Percentiles rank a stretch among this genome's conserved stretches.
These are phyloP conservation scores for Camellia japonica DNA, from an alignment of 148 eudicot species.

Conservation along the genomic window DNA sequence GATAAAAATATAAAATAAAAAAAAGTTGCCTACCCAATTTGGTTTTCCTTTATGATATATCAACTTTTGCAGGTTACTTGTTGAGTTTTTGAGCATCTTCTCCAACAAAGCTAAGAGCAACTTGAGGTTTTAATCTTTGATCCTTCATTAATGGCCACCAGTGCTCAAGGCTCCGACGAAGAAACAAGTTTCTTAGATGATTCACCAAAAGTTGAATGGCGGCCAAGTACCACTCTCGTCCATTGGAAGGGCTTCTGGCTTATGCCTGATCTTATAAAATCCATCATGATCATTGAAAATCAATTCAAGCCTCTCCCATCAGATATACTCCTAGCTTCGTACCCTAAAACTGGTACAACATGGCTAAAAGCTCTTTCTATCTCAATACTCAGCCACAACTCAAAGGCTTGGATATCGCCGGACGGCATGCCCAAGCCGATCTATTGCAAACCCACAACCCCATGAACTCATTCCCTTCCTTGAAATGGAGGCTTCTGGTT, in stretches of 20 bases:
- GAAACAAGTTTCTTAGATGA: slow-evolving; percentile 10
- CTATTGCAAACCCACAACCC: slow-evolving; percentile 7
- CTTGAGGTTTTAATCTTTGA: too few relatives aligned
- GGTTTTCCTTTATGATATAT: too few relatives aligned
- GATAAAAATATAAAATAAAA: too few relatives aligned
- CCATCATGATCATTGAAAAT: neutral
- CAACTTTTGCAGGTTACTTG: too few relatives aligned
- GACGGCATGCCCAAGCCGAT: neutral
- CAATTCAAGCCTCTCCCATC: slow-evolving; percentile 11
- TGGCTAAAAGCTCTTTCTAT: slow-evolving; percentile 13
- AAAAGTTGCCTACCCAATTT: too few relatives aligned
- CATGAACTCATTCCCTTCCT: slow-evolving; percentile 12
- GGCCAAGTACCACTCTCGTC: neutral
- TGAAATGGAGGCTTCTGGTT: neutral
- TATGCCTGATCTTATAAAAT: neutral
- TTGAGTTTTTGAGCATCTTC: neutral
- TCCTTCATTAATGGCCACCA: neutral
- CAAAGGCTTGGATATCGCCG: too few relatives aligned
- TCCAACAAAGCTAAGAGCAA: neutral
- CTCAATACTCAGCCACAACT: slow-evolving; percentile 5
- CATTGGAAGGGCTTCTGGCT: slow-evolving; percentile 11
- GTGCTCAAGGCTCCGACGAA: neutral
- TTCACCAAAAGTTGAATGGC: neutral
- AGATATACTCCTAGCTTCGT: slow-evolving; percentile 4
- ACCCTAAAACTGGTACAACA: slow-evolving; percentile 11